phyloP scores from a whole-genome alignment of 192 early-diverging fungal genomes.

The Jimgerdemannia lactiflua region DNA sequence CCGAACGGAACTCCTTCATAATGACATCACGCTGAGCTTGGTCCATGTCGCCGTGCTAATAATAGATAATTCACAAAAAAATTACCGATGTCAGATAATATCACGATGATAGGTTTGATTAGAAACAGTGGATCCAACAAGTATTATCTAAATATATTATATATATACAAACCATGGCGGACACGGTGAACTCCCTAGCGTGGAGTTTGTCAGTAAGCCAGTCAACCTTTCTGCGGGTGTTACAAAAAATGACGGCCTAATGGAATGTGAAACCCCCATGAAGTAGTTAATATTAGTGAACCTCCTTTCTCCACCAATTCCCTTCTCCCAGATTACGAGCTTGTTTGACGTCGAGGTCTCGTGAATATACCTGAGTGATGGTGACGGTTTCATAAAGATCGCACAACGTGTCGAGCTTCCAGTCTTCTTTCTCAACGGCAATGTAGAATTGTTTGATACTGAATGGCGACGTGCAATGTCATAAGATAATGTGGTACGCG shows the following conservation, averaged over 20 bases:
- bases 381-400: constrained; percentile 99
- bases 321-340: too few relatives aligned
- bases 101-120: too few relatives aligned
- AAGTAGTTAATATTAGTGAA: too few relatives aligned
- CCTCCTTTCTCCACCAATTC: too few relatives aligned
- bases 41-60: constrained; percentile 94
- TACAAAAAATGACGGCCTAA: constrained; percentile 99
- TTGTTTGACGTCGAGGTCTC: too few relatives aligned
- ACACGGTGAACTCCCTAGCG: constrained; percentile 90
- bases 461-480: background rate
- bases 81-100: background rate
- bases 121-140: too few relatives aligned
- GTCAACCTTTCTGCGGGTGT: constrained; percentile 99
- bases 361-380: constrained; percentile 54
- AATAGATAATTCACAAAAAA: background rate
- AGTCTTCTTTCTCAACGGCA: constrained; percentile 98
- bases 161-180: constrained; percentile 61
- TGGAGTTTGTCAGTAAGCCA: constrained; percentile 98
- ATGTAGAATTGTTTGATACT: constrained; percentile 94
- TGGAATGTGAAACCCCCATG: background rate
- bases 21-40: constrained; percentile 94
- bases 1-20: constrained; percentile 99
- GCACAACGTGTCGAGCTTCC: constrained; percentile 98
- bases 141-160: background rate
- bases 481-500: too few relatives aligned